Base-by-base conservation (phyloP, 768 basidiomycete species). In the Lanmaoa rubissima region DNA sequence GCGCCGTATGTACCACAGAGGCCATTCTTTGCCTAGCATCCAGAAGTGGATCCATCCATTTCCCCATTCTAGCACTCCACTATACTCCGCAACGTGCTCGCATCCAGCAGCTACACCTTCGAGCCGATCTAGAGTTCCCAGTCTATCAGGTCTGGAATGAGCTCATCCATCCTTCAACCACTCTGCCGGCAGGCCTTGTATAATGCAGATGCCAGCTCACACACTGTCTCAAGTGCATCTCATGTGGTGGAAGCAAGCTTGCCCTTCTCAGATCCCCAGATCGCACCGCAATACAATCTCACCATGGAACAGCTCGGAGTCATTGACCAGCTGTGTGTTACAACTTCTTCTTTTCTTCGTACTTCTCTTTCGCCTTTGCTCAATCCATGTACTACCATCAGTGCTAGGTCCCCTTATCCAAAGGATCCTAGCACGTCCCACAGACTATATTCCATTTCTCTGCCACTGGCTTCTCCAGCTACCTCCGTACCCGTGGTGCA, bases 81-180 rank as follows among this genome's bases (percentile, higher is more conserved):
- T 3, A 57, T 67, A 28, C 62, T 62, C 17, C 56, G 54, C 1
- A 53, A 60, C 13, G 67, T 58, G 7, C 56, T 48, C 21, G 55
- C 53, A 12, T n/a, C 7, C 1, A 36, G 34, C 24, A 43, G n/a
- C 40, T 35, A 43, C 2, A 0, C 47, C 16, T 28, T 43, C 14
- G 36, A 19, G 36, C n/a, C 36, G 12, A 14, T 16, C 50, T 17
- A 31, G 44, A 49, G 56, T 12, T 5, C 43, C 2, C 55, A 24
- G 32, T 58, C 59, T 2, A 40, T 24, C 28, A 38, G n/a, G 34
- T 57, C 61, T 32, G 54, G 41, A 14, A 19, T 1, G 31, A 46
- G 17, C 36, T 49, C 43, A 17, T 32, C 24, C 2, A 24, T 12
- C 17, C 26, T 59, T 12, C 63, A 46, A 31, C 54, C 63, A 7